phyloP scores from a whole-genome alignment of 148 eudicot genomes.

The Chenopodium quinoa region DNA sequence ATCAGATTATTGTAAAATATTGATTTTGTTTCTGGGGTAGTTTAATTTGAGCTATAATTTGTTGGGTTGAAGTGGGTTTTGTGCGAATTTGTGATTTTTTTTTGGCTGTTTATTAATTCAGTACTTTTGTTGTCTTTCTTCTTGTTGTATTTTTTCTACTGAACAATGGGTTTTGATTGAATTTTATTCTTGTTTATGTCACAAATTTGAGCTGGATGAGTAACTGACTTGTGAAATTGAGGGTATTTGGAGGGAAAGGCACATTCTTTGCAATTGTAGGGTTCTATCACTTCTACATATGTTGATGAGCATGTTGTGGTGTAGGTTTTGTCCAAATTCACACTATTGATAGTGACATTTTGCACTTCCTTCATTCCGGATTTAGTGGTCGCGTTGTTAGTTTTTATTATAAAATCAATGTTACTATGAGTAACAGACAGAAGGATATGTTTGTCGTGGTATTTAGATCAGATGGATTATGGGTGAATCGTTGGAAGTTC shows the following conservation, averaged over 20 bases:
- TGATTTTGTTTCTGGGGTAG: neutral
- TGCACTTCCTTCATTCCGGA: neutral
- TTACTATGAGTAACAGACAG: neutral
- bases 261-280: neutral
- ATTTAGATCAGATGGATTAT: neutral
- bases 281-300: neutral
- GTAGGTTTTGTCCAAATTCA: neutral
- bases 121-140: neutral
- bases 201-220: neutral
- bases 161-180: neutral
- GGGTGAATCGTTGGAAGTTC: neutral
- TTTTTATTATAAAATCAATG: too few relatives aligned
- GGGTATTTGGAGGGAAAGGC: neutral
- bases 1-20: neutral
- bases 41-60: neutral
- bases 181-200: neutral
- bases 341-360: neutral
- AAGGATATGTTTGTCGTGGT: neutral
- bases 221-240: neutral
- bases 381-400: neutral
- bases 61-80: slow-evolving; percentile 17
- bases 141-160: neutral
- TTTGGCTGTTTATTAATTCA: neutral
- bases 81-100: neutral
- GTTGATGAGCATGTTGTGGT: neutral